Conservation (phyloP, 2,329 filamentous ascomycete species). For the Botrytis tulipae region DNA sequence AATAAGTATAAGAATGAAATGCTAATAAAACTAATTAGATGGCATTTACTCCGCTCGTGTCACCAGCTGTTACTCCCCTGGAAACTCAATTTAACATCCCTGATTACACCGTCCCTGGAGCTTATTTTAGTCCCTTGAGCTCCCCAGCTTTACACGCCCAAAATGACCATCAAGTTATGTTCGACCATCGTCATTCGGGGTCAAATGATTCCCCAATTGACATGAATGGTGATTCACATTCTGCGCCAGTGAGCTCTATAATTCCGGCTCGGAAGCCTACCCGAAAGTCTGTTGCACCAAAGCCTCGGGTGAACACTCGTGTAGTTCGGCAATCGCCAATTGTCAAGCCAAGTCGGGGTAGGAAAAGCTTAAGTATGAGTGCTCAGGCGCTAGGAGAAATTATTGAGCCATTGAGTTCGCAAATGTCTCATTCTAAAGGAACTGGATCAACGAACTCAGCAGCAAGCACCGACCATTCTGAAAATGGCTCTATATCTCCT, state of each 20-base stretch:
- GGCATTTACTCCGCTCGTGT: conserved; percentile 77
- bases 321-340: conserved; percentile 42
- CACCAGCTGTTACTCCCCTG: conserved; percentile 78
- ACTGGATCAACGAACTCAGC: conserved; percentile 37
- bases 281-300: conserved; percentile 29
- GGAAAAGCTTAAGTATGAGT: conserved; percentile 45
- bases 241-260: conserved; percentile 29
- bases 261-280: conserved; percentile 29
- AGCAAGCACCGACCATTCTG: conserved; percentile 52
- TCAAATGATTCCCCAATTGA: conserved; percentile 38
- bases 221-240: conserved; percentile 34
- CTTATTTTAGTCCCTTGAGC: conserved; percentile 81
- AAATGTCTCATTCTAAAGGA: conserved; percentile 41
- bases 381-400: conserved; percentile 43
- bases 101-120: conserved; percentile 58
- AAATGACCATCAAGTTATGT: conserved; percentile 48
- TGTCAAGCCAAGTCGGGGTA: conserved; percentile 44
- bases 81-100: conserved; percentile 63
- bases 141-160: conserved; percentile 78
- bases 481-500: conserved; percentile 64
- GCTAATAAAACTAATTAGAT: conserved; percentile 48
- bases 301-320: conserved; percentile 34
- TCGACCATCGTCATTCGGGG: conserved; percentile 43
- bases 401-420: conserved; percentile 38
- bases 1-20: neutral